Base-by-base conservation (phyloP, 2,329 filamentous ascomycete genomes). In the Penicillium sp. region DNA sequence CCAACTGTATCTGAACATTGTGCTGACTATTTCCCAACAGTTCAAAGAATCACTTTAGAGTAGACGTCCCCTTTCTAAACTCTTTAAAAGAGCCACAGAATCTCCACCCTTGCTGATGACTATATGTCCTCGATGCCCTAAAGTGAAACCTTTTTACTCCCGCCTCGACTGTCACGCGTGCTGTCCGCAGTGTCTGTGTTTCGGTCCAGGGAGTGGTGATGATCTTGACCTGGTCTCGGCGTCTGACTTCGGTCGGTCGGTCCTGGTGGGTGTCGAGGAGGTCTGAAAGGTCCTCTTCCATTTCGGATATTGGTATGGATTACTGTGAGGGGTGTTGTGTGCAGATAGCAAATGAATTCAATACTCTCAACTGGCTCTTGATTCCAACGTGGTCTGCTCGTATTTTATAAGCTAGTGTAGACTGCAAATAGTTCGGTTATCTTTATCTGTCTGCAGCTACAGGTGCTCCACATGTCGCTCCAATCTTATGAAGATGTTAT, bases 31-130 rank as follows among this genome's bases (percentile, higher is more conserved):
- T 64, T 62, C 62, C 65, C 30, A 31, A 70, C 69, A 77, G 75
- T 78, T 77, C 76, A 78, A 77, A 91, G 89, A 92, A 93, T 93
- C 90, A 90, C 90, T 95, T 96, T 96, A 92, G 91, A 96, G 91
- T 92, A 87, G 83, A 90, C 86, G 86, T 91, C 71, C 88, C 84
- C 82, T 83, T 86, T 90, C 89, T 94, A 88, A 90, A 86, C 88
- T 93, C 85, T 86, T 85, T 84, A 91, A 84, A 88, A 82, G 83
- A 96, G 91, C 89, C 85, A 91, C 88, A 93, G 88, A 91, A 80
- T 82, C 84, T 86, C 86, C 85, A 93, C 87, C 89, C 90, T 91
- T 90, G 89, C 89, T 90, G 90, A 95, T 94, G 90, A 95, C 77
- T 78, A 62, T 69, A 89, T 84, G 88, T 90, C 90, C 88, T 90